Evolutionary conservation across 805 yeast genomes (phyloP), one percentile per base, ranked within the genome.

Genomic region (Tetrapisispora nanseiensis): DNA sequence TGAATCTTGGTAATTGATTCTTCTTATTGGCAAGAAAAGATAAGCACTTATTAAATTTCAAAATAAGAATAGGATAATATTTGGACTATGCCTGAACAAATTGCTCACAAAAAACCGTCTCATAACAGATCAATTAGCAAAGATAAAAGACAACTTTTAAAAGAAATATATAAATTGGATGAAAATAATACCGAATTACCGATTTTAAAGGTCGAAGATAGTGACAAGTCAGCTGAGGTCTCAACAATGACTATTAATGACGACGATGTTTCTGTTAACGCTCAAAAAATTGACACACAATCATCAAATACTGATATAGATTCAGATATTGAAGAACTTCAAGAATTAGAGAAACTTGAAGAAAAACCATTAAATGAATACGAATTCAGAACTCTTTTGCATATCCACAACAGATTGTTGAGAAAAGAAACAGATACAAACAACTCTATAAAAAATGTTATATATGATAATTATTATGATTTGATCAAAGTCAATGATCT

Each of bases 391-490:
- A 52, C 55, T 10, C 42, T 61, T 29, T 43, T 61, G 20, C 53
- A 49, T 11, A 46, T 51, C 4, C 63, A 59, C 30, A 60, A 61
- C 41, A 39, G 40, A 9, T 44, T 61, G 18, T 46, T 57, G 28
- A 51, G 56, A 13, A 49, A 54, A 41, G 63, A 60, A 40, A 52
- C 55, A 1, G 62, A 55, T 27, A 55, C 55, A 27, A 52, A 54
- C 32, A 57, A 56, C 41, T 77, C 75, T 36, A 79, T 80, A 48
- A 82, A 82, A 51, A 75, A 82, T 23, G 80, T 82, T 33, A 78
- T 82, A 10, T 82, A 82, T 59, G 84, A 82, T 58, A 82, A 82
- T 53, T 82, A 82, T 66, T 80, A 77, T 56, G 89, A 82, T 46
- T 63, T 82, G 48, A 80, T 82, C 53, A 78, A 79, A 51, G 72